phyloP scores from a whole-genome alignment of 352 stramenopile species.

The Salisapilia sapeloensis region DNA sequence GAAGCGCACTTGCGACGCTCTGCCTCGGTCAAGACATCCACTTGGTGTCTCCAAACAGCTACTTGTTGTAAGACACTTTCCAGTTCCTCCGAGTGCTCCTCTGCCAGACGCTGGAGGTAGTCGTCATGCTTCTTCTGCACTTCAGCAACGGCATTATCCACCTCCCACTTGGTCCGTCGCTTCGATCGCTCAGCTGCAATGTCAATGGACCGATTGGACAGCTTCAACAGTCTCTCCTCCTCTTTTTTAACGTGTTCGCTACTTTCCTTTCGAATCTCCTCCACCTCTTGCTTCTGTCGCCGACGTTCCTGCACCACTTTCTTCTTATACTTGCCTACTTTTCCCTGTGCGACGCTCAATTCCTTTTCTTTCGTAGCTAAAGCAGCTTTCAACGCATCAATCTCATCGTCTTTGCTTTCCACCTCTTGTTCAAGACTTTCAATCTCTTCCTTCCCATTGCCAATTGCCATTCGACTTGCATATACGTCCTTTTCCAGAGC shows the following conservation, averaged over 20 bases:
- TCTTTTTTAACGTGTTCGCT: no score
- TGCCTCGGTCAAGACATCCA: slow-evolving; percentile 67
- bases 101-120: slow-evolving; percentile 59
- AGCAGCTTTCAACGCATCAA: no score
- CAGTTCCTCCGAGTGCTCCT: slow-evolving; percentile 70
- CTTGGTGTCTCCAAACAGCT: slow-evolving; percentile 66
- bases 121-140: slow-evolving; percentile 48
- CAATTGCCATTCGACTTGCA: neutral
- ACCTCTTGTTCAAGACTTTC: neutral
- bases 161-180: slow-evolving; percentile 25
- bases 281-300: slow-evolving; percentile 20
- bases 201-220: slow-evolving; percentile 66
- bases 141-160: slow-evolving; percentile 27
- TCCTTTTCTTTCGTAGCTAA: no score
- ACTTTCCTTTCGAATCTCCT: no score
- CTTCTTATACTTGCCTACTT: slow-evolving; percentile 7
- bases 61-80: slow-evolving; percentile 70
- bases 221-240: slow-evolving; percentile 46
- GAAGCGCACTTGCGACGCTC: slow-evolving; percentile 69
- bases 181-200: slow-evolving; percentile 36
- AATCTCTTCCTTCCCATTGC: neutral
- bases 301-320: slow-evolving; percentile 11
- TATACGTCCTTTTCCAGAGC: slow-evolving; percentile 1
- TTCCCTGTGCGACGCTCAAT: no score
- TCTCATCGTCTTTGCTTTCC: neutral